phyloP scores from a whole-genome alignment of 2,329 filamentous ascomycete genomes.

The Mariannaea sp. region DNA sequence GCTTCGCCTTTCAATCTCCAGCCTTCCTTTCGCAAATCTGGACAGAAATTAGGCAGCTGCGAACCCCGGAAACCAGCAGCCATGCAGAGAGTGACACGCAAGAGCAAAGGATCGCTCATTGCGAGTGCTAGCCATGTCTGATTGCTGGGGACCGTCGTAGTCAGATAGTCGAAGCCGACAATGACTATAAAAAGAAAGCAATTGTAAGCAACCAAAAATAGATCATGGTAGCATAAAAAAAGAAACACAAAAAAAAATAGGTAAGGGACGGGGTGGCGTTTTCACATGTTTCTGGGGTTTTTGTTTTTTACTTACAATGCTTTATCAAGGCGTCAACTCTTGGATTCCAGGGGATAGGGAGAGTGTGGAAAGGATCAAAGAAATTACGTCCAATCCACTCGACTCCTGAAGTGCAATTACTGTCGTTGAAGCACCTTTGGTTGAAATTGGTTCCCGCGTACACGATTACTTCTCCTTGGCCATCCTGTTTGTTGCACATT shows the following conservation, averaged over 20 bases:
- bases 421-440: too few relatives aligned
- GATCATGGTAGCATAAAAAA: too few relatives aligned
- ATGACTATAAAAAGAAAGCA: not conserved
- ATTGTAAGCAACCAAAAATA: too few relatives aligned
- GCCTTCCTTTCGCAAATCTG: not conserved
- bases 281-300: too few relatives aligned
- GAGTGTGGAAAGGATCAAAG: constrained; percentile 4
- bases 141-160: constrained; percentile 6
- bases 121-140: constrained; percentile 9
- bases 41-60: not conserved
- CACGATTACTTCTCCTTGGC: not conserved
- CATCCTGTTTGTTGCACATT: not conserved
- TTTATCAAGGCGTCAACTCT: constrained; percentile 1
- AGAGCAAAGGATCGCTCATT: constrained; percentile 1
- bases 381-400: not conserved
- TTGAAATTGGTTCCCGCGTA: not conserved
- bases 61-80: not conserved
- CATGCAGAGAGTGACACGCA: constrained; percentile 4
- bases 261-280: too few relatives aligned
- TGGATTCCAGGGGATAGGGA: not conserved
- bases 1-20: constrained; percentile 3
- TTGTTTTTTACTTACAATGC: constrained; percentile 2
- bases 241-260: too few relatives aligned
- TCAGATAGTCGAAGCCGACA: constrained; percentile 10
- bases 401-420: not conserved